A percentile compares a stretch with the other conserved stretches of the same genome.
phyloP scores from a whole-genome alignment of 768 basidiomycete genomes.

The Lactarius hengduanensis region DNA sequence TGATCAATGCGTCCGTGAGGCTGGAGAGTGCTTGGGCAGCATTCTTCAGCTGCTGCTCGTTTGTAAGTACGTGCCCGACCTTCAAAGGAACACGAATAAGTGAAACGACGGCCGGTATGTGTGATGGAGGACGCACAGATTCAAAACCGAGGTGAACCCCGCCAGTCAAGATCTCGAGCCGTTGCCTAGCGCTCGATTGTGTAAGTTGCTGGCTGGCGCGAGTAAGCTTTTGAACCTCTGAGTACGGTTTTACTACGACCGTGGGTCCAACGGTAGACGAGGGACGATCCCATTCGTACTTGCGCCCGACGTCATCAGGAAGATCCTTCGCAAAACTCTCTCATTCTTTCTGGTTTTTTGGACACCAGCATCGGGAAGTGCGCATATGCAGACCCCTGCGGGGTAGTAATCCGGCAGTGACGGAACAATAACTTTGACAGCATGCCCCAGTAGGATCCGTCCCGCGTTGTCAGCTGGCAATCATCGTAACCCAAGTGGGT shows the following conservation, averaged over 20 bases:
- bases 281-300: constrained; percentile 68
- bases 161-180: constrained; percentile 13
- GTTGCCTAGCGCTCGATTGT: not conserved
- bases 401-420: constrained; percentile 69
- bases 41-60: not conserved
- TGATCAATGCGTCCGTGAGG: constrained; percentile 16
- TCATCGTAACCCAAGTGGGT: constrained; percentile 79
- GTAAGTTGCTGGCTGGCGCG: constrained; percentile 8
- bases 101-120: not conserved
- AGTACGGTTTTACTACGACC: constrained; percentile 6
- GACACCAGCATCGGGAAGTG: constrained; percentile 81
- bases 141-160: constrained; percentile 16
- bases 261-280: constrained; percentile 14
- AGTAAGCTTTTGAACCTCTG: constrained; percentile 10
- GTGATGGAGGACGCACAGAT: constrained; percentile 5
- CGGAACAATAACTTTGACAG: constrained; percentile 71
- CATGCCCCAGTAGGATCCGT: constrained; percentile 76
- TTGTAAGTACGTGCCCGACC: constrained; percentile 19
- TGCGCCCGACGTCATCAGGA: constrained; percentile 35
- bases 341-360: constrained; percentile 56
- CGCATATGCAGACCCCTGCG: constrained; percentile 60
- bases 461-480: constrained; percentile 56
- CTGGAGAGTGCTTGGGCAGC: constrained; percentile 8
- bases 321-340: constrained; percentile 40
- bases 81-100: constrained; percentile 1